Evolutionary conservation across 441 rosid species (phyloP).

Genomic region (Metrosideros polymorpha): DNA sequence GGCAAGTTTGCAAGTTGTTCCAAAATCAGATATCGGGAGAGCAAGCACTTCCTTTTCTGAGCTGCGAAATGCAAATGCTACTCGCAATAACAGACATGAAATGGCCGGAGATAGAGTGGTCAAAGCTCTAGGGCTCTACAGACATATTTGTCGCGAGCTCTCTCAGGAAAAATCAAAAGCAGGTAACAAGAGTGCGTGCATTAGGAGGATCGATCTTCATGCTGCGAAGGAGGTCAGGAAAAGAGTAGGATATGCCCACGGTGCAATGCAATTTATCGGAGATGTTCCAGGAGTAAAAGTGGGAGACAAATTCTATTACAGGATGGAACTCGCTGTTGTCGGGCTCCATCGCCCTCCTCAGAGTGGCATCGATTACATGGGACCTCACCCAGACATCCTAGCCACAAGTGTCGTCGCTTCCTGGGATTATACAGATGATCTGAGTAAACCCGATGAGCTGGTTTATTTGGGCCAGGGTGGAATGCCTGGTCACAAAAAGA

Average conservation of each 20-base stretch:
- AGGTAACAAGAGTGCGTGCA: background rate
- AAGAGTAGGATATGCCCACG: background rate
- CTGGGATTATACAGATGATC: background rate
- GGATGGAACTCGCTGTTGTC: background rate
- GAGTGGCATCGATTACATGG: constrained; percentile 2
- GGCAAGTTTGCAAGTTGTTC: background rate
- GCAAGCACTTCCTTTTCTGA: background rate
- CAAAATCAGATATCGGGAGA: background rate
- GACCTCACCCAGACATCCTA: background rate
- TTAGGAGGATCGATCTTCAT: background rate
- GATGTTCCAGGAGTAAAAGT: constrained; percentile 9
- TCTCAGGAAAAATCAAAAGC: background rate
- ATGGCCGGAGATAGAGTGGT: background rate
- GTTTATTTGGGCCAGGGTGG: constrained; percentile 9
- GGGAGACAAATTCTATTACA: constrained; percentile 7
- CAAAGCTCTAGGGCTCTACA: background rate
- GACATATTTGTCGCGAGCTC: background rate
- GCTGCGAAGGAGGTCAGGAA: background rate
- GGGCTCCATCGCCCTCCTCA: constrained; percentile 1
- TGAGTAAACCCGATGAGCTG: background rate
- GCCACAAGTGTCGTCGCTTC: constrained; percentile 11
- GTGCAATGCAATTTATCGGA: background rate
- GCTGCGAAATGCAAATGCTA: background rate
- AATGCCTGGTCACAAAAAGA: background rate
- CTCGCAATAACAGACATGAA: background rate